These are phyloP conservation scores for Lasiosphaeriaceae sp. DNA, from an alignment of 495 filamentous ascomycete genomes.

Conservation along the genomic window DNA sequence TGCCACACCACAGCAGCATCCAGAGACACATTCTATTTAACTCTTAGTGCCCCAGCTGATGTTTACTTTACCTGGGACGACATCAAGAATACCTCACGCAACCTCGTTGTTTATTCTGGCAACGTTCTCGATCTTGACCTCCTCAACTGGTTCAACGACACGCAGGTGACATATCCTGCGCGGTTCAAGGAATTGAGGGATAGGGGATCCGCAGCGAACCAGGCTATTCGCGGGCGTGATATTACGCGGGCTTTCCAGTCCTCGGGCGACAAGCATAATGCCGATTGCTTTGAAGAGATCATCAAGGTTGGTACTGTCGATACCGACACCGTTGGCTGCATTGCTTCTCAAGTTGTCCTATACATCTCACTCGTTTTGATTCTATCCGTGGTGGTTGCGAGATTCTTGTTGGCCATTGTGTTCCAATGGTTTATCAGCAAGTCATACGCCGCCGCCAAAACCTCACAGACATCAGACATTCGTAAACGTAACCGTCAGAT, in stretches of 20 bases:
- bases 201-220: conserved; percentile 49
- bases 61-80: conserved; percentile 98
- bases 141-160: conserved; percentile 82
- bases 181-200: conserved; percentile 75
- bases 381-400: conserved; percentile 77
- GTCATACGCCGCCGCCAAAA: conserved; percentile 73
- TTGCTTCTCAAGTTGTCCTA: conserved; percentile 94
- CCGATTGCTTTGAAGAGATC: conserved; percentile 83
- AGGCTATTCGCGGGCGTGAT: conserved; percentile 77
- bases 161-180: conserved; percentile 73
- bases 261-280: conserved; percentile 69
- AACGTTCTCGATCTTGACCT: conserved; percentile 92
- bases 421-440: conserved; percentile 95
- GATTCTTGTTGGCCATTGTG: conserved; percentile 83
- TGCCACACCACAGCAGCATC: conserved; percentile 75
- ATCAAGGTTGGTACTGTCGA: conserved; percentile 95
- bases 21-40: conserved; percentile 75
- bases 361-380: conserved; percentile 94
- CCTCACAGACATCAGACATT: conserved; percentile 63
- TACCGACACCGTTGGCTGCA: conserved; percentile 94
- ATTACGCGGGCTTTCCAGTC: conserved; percentile 83
- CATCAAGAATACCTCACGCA: conserved; percentile 80
- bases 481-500: conserved; percentile 88
- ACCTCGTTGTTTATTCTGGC: conserved; percentile 89
- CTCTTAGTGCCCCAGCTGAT: conserved; percentile 43